Base-by-base conservation (phyloP, 23 red algal genomes). In the Cyanidium caldarium region DNA sequence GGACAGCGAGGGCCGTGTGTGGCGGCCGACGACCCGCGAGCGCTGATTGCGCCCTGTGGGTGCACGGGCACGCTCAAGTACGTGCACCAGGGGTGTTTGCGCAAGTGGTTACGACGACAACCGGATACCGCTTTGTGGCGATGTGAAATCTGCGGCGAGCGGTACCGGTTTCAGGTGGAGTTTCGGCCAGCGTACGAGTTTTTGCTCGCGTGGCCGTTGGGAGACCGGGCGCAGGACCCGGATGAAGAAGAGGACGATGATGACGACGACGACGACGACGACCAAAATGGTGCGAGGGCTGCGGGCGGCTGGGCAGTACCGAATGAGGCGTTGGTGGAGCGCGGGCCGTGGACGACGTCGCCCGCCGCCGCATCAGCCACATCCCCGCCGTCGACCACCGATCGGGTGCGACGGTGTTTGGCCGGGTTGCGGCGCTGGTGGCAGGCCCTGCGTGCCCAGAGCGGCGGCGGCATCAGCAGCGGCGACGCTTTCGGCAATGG, bases 51-150 rank as follows among this genome's bases (percentile, higher is more conserved):
- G 7, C 51, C 51, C 3, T 61, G 51, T 61, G n/a, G 51, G 51
- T 61, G 51, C 51, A 21, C 51, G 21, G 51, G 51, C 7, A 61
- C 51, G 10, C 51, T 61, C 23, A 61, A 61, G 51, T 61, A 61
- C 23, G 51, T 61, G n/a, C 51, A 61, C 51, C 51, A 61, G 51
- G 51, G 51, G 51, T 61, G 51, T 25, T 28, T 61, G 23, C 51
- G 51, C 19, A 61, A 61, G 51, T 61, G 51, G 51, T 28, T 61
- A 5, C 51, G 51, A 28, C 10, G 51, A 5, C 51, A 61, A 28
- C 51, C 51, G 31, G 51, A 61, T 25, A 16, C 51, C 7, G 31
- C 19, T 28, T 61, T 16, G n/a, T 61, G 51, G 51, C 51, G 23
- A 10, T 61, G 51, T 28, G 51, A 61, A 28, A 61, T 61, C 10